Evolutionary conservation across 2,329 filamentous ascomycete species (phyloP), one percentile per base, ranked within the genome.

Genomic region (Claviceps citrina): DNA sequence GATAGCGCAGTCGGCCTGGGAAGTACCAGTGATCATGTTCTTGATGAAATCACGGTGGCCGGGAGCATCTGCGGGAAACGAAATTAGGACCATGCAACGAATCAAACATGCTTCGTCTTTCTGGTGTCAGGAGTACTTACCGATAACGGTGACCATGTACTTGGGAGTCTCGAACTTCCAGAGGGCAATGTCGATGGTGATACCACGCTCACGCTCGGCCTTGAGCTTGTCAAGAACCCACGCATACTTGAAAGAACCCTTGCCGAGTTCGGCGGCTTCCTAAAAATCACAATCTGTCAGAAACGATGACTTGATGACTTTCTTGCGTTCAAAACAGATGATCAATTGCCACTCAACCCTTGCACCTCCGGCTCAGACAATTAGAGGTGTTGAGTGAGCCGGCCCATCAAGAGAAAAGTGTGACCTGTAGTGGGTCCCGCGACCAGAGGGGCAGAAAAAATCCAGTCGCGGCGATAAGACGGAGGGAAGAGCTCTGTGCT

Each of bases 1-100:
- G 69, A 98, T 85, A 64, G 91, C 91, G 74, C 91, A 96, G 66
- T 98, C 91, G 60, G 91, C 91, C 83, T 96, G 91, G 70, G 91
- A 98, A 65, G 91, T 96, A 87, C 91, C 91, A 82, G 91, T 96
- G 71, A 98, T 98, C 91, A 98, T 98, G 87, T 96, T 98, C 89
- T 98, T 98, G 85, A 98, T 96, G 80, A 96, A 98, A 67, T 98
- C 91, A 91, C 91, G 89, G 74, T 98, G 91, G 73, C 91, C 91
- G 63, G 91, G 91, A 68, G 91, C 91, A 64, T 98, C 84, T 82
- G 54, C 1, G 8, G 13, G 1, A 0, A 5, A 10, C 2, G 15
- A 24, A 2, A n/a, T 16, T 20, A 22, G 13, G 6, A 1, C 15
- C 5, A 8, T 7, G 5, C 0, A 5, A 13, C 8, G 4, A 19